These are phyloP conservation scores for Aphanomyces stellatus DNA, from an alignment of 352 stramenopile species.

Conservation along the genomic window DNA sequence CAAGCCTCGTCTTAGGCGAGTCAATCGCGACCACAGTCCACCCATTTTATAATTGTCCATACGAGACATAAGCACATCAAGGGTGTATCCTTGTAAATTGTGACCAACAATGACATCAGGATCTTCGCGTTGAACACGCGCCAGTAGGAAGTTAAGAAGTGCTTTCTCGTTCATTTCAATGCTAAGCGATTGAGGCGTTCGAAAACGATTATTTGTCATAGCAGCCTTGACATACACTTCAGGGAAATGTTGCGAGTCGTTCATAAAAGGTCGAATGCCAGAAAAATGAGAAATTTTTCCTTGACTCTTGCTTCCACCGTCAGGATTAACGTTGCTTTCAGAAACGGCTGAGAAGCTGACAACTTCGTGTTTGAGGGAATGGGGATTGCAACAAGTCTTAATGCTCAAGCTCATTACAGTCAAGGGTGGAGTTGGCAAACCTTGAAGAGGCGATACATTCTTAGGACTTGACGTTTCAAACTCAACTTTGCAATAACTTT, in stretches of 20 bases:
- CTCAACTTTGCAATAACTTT: constrained; percentile 93
- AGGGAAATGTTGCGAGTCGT: constrained; percentile 45
- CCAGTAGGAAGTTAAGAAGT: constrained; percentile 81
- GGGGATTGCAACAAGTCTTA: constrained; percentile 97
- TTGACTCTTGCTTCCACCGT: constrained; percentile 28
- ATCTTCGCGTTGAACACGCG: constrained; percentile 93
- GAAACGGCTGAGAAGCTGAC: constrained; percentile 76
- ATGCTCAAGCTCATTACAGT: constrained; percentile 95
- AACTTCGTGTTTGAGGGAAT: constrained; percentile 95
- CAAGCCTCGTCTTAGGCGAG: constrained; percentile 63
- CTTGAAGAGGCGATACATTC: constrained; percentile 73
- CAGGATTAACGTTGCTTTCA: constrained; percentile 60
- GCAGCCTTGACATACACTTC: constrained; percentile 43
- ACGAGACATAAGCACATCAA: constrained; percentile 95
- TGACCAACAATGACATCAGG: constrained; percentile 98
- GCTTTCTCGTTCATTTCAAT: constrained; percentile 79
- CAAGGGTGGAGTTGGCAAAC: constrained; percentile 76
- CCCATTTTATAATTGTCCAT: constrained; percentile 90
- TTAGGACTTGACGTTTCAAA: constrained; percentile 89
- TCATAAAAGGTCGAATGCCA: constrained; percentile 63
- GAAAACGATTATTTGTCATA: constrained; percentile 50
- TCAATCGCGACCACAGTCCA: constrained; percentile 76
- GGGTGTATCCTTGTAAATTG: constrained; percentile 97
- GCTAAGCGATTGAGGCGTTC: constrained; percentile 34
- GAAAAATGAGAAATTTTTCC: constrained; percentile 72